Evolutionary conservation across 805 yeast genomes (phyloP).

Genomic region (Saccharomycopsis capsularis): DNA sequence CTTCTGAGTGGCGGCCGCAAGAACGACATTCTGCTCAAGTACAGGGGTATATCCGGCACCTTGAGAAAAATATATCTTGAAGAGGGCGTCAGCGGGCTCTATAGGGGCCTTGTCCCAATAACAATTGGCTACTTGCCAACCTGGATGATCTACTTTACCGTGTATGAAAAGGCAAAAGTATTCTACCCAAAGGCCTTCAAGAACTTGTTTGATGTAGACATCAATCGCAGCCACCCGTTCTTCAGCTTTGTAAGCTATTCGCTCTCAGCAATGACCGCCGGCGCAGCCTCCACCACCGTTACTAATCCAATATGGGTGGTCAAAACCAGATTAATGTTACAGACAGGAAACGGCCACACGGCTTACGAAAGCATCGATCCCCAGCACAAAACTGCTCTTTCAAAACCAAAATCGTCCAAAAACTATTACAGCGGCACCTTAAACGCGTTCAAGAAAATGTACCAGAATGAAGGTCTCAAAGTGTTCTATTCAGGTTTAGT

Average conservation of each 20-base stretch:
- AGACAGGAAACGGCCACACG: slow-evolving; percentile 44
- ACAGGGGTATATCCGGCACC: slow-evolving; percentile 58
- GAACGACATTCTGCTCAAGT: slow-evolving; percentile 29
- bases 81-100: slow-evolving; percentile 79
- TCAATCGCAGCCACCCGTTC: slow-evolving; percentile 21
- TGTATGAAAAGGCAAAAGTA: slow-evolving; percentile 72
- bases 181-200: slow-evolving; percentile 40
- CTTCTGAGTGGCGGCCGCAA: slow-evolving; percentile 23
- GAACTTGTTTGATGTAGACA: slow-evolving; percentile 25
- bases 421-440: slow-evolving; percentile 63
- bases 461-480: slow-evolving; percentile 64
- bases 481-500: slow-evolving; percentile 86
- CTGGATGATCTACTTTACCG: slow-evolving; percentile 92
- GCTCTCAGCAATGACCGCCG: slow-evolving; percentile 75
- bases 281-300: slow-evolving; percentile 71
- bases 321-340: slow-evolving; percentile 89
- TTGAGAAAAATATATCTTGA: slow-evolving; percentile 58
- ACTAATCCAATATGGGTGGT: slow-evolving; percentile 98
- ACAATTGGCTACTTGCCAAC: slow-evolving; percentile 92
- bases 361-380: slow-evolving; percentile 31
- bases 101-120: slow-evolving; percentile 89
- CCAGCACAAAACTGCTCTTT: slow-evolving; percentile 25
- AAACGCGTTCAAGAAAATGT: slow-evolving; percentile 80
- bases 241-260: slow-evolving; percentile 33
- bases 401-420: slow-evolving; percentile 15